Base-by-base conservation (phyloP, 163 green algal genomes). In the Scenedesmus sp. region DNA sequence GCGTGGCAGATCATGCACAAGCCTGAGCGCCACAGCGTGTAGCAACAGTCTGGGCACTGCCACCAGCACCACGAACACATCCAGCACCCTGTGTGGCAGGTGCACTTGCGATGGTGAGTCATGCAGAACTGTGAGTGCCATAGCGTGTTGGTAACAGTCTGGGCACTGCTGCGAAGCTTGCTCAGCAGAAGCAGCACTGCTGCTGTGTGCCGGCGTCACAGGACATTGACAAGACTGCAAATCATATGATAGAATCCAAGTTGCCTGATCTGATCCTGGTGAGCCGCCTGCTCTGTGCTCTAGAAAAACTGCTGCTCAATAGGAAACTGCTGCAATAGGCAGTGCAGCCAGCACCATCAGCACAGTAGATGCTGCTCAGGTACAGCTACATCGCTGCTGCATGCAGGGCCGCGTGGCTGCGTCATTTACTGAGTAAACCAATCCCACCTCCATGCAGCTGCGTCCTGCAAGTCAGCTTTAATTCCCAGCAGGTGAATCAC, bases 401-500 rank as follows among this genome's bases (percentile, higher is more conserved):
- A 5, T 23, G 18, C 26, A 67, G 59, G 8, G 59, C 59, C 0
- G 59, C 59, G 1, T 64, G 59, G 1, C 59, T 64, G 59, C 59
- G 8, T 10, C 9, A 26, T 26, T 26, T 26, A 26, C 26, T 26
- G 26, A 26, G 26, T 26, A 26, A 26, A 26, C 26, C 26, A 26
- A 26, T 26, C 26, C 26, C 26, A 90, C 85, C 70, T 46, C 86
- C 86, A 90, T 8, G 86, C 86, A 55, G 4, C 8, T 7, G 59
- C 46, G 26, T 90, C 86, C 54, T 86, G 87, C 73, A 91, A 34
- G 73, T 86, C 73, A 0, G 87, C 62, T 23, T 91, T 91, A 23
- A 84, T 79, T 2, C 87, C 87, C 87, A 91, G 56, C 10, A 91
- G 20, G 87, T 91, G 87, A 23, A 91, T 59, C 18, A 91, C 77